These are phyloP conservation scores for Rhodofomes roseus DNA, from an alignment of 1,284 basidiomycete species.

Conservation along the genomic window DNA sequence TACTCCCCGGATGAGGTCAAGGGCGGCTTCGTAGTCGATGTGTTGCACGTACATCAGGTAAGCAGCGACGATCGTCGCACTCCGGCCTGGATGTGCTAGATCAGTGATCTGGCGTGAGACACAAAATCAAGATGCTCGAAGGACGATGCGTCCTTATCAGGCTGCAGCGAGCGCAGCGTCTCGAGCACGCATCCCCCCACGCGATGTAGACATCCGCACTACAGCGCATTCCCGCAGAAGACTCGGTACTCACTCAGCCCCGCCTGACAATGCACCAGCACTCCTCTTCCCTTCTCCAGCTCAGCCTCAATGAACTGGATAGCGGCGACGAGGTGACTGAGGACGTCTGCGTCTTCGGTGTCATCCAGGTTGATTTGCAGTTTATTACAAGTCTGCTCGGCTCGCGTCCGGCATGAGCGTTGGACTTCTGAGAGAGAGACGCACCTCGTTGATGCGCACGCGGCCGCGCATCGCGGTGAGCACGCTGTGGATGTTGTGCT, in stretches of 20 bases:
- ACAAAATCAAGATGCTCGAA: no score
- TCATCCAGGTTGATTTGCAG: conserved; percentile 75
- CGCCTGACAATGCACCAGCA: conserved; percentile 85
- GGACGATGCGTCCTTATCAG: no score
- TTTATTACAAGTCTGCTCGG: conserved; percentile 58
- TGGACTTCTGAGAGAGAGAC: conserved; percentile 10
- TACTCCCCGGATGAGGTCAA: conserved; percentile 61
- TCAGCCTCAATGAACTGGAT: conserved; percentile 80
- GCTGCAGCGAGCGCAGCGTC: no score
- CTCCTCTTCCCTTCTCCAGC: conserved; percentile 67
- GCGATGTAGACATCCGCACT: no score
- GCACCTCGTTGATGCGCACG: conserved; percentile 60
- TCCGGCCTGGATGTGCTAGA: conserved; percentile 51
- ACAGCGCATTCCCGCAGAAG: no score
- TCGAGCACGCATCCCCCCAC: no score
- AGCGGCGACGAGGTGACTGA: conserved; percentile 71
- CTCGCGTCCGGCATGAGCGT: conserved; percentile 9
- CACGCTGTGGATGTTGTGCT: conserved; percentile 66
- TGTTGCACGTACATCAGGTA: conserved; percentile 77
- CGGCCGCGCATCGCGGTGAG: conserved; percentile 70
- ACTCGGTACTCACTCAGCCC: conserved; percentile 84
- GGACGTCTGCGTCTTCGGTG: conserved; percentile 66
- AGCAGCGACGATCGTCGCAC: conserved; percentile 77
- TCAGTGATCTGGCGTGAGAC: no score
- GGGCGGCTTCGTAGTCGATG: conserved; percentile 61